phyloP scores from a whole-genome alignment of 768 basidiomycete genomes.

The Podaxis mareebaensis region DNA sequence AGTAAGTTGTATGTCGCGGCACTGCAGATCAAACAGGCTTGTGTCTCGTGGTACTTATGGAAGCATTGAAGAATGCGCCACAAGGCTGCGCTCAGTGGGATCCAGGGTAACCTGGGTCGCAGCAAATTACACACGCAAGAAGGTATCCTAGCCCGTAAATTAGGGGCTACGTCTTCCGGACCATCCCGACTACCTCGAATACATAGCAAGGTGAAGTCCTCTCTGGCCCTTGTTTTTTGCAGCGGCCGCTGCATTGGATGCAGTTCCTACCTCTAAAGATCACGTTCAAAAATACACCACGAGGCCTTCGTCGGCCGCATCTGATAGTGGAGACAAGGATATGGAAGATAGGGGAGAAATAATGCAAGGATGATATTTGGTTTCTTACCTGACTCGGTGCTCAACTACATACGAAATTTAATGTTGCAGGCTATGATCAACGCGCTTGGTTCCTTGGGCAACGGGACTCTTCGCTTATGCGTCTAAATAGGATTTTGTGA shows the following conservation, averaged over 20 bases:
- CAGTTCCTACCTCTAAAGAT: slow-evolving; percentile 24
- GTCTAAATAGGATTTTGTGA: not conserved
- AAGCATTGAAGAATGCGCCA: too few species aligned
- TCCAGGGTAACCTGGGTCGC: too few species aligned
- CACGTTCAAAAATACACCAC: slow-evolving; percentile 24
- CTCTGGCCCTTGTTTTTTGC: slow-evolving; percentile 10
- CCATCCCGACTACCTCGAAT: not conserved
- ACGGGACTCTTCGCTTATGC: not conserved
- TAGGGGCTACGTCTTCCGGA: too few species aligned
- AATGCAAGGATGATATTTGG: slow-evolving; percentile 21
- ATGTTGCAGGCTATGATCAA: slow-evolving; percentile 34
- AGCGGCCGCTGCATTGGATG: not conserved
- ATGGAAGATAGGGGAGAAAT: slow-evolving; percentile 33
- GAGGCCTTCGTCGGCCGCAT: slow-evolving; percentile 31
- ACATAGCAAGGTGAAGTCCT: not conserved
- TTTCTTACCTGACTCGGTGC: slow-evolving; percentile 23
- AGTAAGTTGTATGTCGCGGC: too few species aligned
- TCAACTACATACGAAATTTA: slow-evolving; percentile 24
- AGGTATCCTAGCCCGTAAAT: too few species aligned
- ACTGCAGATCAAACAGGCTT: too few species aligned
- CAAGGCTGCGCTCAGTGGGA: too few species aligned
- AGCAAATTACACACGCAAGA: too few species aligned
- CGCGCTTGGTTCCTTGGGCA: slow-evolving; percentile 5
- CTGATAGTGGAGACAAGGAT: slow-evolving; percentile 27
- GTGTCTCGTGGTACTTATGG: too few species aligned